phyloP scores from a whole-genome alignment of 2,329 filamentous ascomycete species.

The Periconia sp. region DNA sequence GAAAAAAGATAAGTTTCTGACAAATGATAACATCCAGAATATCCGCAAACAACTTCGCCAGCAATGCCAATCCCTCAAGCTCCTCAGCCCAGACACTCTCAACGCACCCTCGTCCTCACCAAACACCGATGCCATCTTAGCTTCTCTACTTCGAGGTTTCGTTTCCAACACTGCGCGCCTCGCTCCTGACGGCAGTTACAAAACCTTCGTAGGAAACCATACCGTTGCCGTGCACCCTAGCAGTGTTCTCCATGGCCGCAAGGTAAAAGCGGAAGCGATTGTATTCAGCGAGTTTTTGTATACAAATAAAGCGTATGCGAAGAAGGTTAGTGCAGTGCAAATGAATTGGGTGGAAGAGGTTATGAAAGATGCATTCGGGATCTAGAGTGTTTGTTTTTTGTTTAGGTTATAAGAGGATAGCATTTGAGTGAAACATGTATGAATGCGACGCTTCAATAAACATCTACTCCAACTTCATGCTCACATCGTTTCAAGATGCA shows the following conservation, averaged over 20 bases:
- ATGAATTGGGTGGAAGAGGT: slow-evolving; percentile 63
- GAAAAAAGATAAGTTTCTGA: background rate
- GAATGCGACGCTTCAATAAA: too few species aligned
- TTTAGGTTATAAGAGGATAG: background rate
- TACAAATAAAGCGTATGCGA: slow-evolving; percentile 64
- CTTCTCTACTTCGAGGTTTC: slow-evolving; percentile 61
- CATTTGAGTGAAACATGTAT: background rate
- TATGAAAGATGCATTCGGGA: slow-evolving; percentile 21
- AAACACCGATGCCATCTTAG: slow-evolving; percentile 55
- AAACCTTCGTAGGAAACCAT: slow-evolving; percentile 63
- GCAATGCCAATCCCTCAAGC: slow-evolving; percentile 55
- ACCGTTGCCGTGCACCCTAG: slow-evolving; percentile 64
- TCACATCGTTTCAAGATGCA: too few species aligned
- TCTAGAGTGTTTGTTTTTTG: background rate
- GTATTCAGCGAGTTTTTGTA: slow-evolving; percentile 68
- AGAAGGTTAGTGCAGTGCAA: slow-evolving; percentile 64
- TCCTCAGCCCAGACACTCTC: slow-evolving; percentile 25
- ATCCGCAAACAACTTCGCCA: slow-evolving; percentile 63
- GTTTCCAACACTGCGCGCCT: slow-evolving; percentile 62
- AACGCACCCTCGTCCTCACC: slow-evolving; percentile 39
- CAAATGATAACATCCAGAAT: slow-evolving; percentile 36
- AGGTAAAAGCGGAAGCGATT: slow-evolving; percentile 64
- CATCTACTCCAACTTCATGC: too few species aligned
- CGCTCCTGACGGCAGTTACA: slow-evolving; percentile 63
- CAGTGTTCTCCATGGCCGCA: slow-evolving; percentile 59